Base-by-base conservation (phyloP, 352 stramenopile genomes). In the Globisporangium emineosum region DNA sequence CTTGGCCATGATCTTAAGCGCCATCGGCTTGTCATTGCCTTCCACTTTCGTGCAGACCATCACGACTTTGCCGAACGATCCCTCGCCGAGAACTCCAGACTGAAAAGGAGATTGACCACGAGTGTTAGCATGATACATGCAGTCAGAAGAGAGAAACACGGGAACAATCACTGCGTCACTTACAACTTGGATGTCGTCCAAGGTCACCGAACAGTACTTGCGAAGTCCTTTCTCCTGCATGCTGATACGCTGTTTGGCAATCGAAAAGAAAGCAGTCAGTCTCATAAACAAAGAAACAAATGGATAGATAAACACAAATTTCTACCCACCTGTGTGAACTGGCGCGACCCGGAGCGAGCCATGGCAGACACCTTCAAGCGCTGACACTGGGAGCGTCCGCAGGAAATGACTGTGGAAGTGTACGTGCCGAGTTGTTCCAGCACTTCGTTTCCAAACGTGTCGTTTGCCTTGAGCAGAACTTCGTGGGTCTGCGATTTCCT, bases 21-120 rank as follows among this genome's bases (percentile, higher is more conserved):
- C 93, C 68, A 93, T 89, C 9, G 81, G 78, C 21, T 79, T 72
- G 57, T 89, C 71, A 42, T 75, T 74, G 12, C 72, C 79, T n/a
- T 90, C 73, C 40, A 88, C 53, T 17, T 76, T 72, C 9, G 83
- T 76, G 58, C 85, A 86, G 0, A 98, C 92, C 49, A 99, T 85
- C 68, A 95, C 94, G 3, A 99, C 96, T 65, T 97, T 96, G 33
- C 96, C 96, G 73, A 98, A 99, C 0, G 96, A 98, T 10, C 96
- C 96, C 70, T 98, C 91, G 58, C 96, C 96, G 3, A 99, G 74
- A 5, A 98, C 94, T 25, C 88, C 80, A 32, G 89, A 83, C 83
- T 90, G 49, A 32, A 23, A 42, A 45, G 21, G 3, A 35, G 2
- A 29, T 33, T 2, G 27, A 13, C 5, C n/a, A 50, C 12, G 13